Evolutionary conservation across 1,284 basidiomycete genomes (phyloP).

Genomic region (Ceratobasidium papillatum): DNA sequence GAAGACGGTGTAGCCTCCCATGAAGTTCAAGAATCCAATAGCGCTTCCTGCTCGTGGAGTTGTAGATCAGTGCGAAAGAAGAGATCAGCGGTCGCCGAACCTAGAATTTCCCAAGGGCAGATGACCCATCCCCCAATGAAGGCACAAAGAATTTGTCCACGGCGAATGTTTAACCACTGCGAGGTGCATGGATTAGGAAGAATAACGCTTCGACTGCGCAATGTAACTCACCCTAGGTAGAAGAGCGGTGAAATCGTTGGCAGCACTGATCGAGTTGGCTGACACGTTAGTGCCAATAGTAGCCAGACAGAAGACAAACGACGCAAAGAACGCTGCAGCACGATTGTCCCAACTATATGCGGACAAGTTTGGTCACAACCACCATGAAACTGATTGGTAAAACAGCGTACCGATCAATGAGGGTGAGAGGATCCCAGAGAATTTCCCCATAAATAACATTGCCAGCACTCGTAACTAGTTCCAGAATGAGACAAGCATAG

Average conservation of each 20-base stretch:
- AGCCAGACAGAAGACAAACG: conserved; percentile 71
- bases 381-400: neutral
- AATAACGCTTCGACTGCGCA: neutral
- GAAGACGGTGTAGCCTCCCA: conserved; percentile 50
- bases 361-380: conserved; percentile 49
- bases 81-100: conserved; percentile 38
- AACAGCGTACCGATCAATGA: conserved; percentile 42
- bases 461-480: conserved; percentile 54
- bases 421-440: conserved; percentile 58
- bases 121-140: conserved; percentile 73
- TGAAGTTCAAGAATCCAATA: conserved; percentile 41
- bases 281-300: conserved; percentile 80
- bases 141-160: conserved; percentile 78
- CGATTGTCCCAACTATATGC: conserved; percentile 78
- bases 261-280: conserved; percentile 70
- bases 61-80: neutral
- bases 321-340: conserved; percentile 79
- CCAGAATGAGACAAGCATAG: conserved; percentile 30
- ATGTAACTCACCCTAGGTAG: conserved; percentile 56
- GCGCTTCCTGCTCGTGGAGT: conserved; percentile 30
- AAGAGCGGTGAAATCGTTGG: conserved; percentile 78
- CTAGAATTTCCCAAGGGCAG: conserved; percentile 68
- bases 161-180: conserved; percentile 74
- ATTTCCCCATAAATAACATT: conserved; percentile 67
- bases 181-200: conserved; percentile 19